phyloP scores from a whole-genome alignment of 2,329 filamentous ascomycete genomes.

The Trichoderma lentiforme region DNA sequence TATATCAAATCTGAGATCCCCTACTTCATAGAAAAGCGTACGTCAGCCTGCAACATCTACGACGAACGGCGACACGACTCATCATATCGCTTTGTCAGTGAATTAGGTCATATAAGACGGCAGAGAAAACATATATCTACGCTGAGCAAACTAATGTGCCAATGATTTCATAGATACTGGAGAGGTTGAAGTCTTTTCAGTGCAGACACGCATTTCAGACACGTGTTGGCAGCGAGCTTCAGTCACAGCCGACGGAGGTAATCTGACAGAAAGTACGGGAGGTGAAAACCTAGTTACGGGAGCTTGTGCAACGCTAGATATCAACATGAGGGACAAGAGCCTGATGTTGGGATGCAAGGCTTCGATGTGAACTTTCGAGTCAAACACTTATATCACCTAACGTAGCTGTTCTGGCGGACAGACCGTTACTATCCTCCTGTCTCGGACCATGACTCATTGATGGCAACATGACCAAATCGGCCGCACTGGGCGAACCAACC shows the following conservation, averaged over 20 bases:
- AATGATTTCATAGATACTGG: background rate
- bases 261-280: background rate
- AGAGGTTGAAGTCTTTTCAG: background rate
- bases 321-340: background rate
- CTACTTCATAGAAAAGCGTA: background rate
- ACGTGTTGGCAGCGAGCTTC: background rate
- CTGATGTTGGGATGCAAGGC: background rate
- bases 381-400: background rate
- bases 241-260: background rate
- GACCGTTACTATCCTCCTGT: background rate
- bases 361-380: background rate
- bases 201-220: background rate
- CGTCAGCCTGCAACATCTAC: background rate
- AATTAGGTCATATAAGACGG: background rate
- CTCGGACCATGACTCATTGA: background rate
- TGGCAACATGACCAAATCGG: accelerated
- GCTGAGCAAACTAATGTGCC: background rate
- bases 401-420: background rate
- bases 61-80: background rate
- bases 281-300: background rate
- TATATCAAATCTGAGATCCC: background rate
- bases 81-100: background rate
- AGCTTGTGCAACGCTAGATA: background rate
- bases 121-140: background rate
- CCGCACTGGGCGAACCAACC: too few species aligned